A percentile compares a stretch with the other conserved stretches of the same genome.
These are phyloP conservation scores for Periconia digitata DNA, from an alignment of 2,329 filamentous ascomycete species.

Conservation along the genomic window DNA sequence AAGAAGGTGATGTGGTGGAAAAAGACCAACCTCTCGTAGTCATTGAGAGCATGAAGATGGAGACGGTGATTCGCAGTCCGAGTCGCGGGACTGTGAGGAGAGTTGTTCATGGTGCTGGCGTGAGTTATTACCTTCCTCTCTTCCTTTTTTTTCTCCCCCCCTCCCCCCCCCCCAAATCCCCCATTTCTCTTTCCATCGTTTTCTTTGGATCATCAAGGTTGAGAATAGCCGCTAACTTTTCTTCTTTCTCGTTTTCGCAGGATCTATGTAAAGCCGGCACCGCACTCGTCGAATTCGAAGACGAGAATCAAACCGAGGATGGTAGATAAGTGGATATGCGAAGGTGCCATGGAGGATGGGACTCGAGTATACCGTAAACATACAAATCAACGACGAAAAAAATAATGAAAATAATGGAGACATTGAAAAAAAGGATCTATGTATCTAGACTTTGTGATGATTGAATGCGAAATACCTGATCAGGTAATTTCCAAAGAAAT, in stretches of 20 bases:
- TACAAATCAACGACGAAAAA: no score
- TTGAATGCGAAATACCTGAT: no score
- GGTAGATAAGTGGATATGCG: neutral
- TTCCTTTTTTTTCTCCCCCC: neutral
- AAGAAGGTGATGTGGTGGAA: constrained; percentile 76
- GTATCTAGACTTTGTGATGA: no score
- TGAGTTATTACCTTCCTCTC: constrained; percentile 24
- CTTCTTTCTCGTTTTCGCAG: constrained; percentile 12
- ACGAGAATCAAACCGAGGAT: constrained; percentile 1
- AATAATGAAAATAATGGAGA: no score
- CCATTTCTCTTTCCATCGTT: no score
- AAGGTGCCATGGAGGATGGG: no score
- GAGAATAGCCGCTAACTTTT: no score
- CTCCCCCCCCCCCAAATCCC: neutral
- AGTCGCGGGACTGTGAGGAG: constrained; percentile 50
- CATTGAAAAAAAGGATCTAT: no score
- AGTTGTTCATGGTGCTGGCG: constrained; percentile 53
- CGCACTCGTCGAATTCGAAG: constrained; percentile 38
- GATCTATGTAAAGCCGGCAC: constrained; percentile 50
- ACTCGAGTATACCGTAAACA: no score
- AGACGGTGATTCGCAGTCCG: constrained; percentile 56
- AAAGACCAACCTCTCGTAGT: constrained; percentile 89
- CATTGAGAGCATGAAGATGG: constrained; percentile 57
- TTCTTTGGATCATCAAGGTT: no score
- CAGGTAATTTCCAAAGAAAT: no score